phyloP scores from a whole-genome alignment of 352 stramenopile species.

The Phytopythium chamaehyphon region DNA sequence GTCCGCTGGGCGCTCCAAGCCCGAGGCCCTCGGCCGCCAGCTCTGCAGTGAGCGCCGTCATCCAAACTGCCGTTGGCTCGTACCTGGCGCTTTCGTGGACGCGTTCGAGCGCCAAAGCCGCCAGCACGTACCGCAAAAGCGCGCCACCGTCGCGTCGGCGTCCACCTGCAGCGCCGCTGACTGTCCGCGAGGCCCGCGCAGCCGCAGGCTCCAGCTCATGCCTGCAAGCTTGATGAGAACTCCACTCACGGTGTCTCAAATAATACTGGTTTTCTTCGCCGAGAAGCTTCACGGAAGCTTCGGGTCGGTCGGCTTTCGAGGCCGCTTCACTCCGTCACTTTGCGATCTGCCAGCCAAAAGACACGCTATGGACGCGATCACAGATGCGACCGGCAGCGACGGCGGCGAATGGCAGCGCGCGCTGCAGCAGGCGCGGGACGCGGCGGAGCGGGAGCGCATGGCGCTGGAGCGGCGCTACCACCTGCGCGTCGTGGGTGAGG shows the following conservation, averaged over 20 bases:
- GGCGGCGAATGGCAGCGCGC: conserved; percentile 16
- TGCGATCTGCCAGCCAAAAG: background rate
- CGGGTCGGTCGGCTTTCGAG: too few relatives aligned
- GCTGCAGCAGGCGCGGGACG: conserved; percentile 27
- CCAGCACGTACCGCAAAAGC: conserved; percentile 42
- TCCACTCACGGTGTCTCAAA: too few relatives aligned
- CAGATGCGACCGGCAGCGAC: background rate
- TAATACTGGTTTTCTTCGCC: too few relatives aligned
- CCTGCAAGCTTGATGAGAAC: background rate
- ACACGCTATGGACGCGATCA: conserved; percentile 2
- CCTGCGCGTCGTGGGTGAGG: conserved; percentile 18
- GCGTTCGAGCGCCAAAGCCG: background rate
- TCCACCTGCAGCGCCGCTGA: conserved; percentile 45
- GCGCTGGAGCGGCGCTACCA: conserved; percentile 65
- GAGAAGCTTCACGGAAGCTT: too few relatives aligned
- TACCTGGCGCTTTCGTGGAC: background rate
- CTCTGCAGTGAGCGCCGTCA: conserved; percentile 19
- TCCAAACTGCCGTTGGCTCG: background rate
- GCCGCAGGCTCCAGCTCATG: conserved; percentile 58
- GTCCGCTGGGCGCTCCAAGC: conserved; percentile 34
- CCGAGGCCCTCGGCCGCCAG: conserved; percentile 34
- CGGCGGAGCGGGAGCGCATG: conserved; percentile 53
- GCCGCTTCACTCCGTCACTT: too few relatives aligned
- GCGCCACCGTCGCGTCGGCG: conserved; percentile 28
- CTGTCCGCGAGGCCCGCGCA: conserved; percentile 59